These are phyloP conservation scores for Rhytidhysteron rufulum DNA, from an alignment of 2,329 filamentous ascomycete genomes.

Conservation along the genomic window DNA sequence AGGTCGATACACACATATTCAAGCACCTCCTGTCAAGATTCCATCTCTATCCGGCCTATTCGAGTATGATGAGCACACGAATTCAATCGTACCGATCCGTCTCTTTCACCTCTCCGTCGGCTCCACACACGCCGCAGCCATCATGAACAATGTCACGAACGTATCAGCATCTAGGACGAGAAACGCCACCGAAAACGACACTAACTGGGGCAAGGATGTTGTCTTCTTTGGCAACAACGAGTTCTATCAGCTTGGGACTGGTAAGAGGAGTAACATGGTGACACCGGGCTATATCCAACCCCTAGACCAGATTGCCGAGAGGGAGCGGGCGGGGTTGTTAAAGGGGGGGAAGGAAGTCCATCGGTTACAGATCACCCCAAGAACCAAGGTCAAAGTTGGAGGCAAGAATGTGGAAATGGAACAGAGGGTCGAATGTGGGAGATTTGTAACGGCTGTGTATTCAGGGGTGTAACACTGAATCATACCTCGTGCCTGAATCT, in stretches of 20 bases:
- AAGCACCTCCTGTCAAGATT: slow-evolving; percentile 72
- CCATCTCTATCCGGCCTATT: slow-evolving; percentile 77
- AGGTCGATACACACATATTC: slow-evolving; percentile 85
- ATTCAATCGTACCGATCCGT: slow-evolving; percentile 71
- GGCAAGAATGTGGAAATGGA: slow-evolving; percentile 73
- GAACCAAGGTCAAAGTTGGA: slow-evolving; percentile 64
- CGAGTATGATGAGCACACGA: slow-evolving; percentile 76
- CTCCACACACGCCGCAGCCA: slow-evolving; percentile 72
- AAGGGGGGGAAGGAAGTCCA: slow-evolving; percentile 69
- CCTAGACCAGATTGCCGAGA: slow-evolving; percentile 62
- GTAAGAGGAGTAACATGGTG: slow-evolving; percentile 76
- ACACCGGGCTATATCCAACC: slow-evolving; percentile 76
- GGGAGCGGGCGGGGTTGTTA: slow-evolving; percentile 22
- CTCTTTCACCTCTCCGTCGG: slow-evolving; percentile 71
- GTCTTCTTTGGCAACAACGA: slow-evolving; percentile 96
- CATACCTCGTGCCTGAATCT: not conserved
- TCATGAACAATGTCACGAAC: slow-evolving; percentile 77
- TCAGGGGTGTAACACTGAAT: slow-evolving; percentile 51
- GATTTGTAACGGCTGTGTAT: slow-evolving; percentile 78
- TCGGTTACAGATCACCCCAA: slow-evolving; percentile 77
- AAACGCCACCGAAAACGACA: slow-evolving; percentile 58
- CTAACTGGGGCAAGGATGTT: slow-evolving; percentile 84
- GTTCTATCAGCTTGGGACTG: slow-evolving; percentile 86
- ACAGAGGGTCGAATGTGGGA: slow-evolving; percentile 84
- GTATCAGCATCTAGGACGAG: slow-evolving; percentile 48